Conservation (phyloP, 257 asterid genomes). For the Plectranthus barbatus region DNA sequence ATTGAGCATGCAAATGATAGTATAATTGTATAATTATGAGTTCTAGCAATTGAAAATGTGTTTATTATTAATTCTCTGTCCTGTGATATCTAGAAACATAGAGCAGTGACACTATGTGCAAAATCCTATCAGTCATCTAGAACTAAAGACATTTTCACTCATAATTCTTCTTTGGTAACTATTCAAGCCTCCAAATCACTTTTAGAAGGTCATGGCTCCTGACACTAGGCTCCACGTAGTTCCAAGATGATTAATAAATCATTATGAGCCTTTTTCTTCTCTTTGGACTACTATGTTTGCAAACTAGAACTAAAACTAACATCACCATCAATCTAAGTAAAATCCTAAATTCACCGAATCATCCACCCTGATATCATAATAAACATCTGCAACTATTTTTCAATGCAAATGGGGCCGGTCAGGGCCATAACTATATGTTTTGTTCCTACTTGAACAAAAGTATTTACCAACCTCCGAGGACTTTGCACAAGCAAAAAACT, state of each 20-base stretch:
- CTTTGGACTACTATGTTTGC: background rate
- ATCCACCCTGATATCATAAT: background rate
- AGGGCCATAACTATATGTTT: background rate
- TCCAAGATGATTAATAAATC: background rate
- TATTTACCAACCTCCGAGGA: background rate
- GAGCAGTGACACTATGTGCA: too few species aligned
- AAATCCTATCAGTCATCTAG: background rate
- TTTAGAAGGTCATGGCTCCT: too few species aligned
- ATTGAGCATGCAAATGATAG: background rate
- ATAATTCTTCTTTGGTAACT: background rate
- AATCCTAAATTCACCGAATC: background rate
- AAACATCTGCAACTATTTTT: background rate
- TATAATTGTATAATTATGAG: background rate
- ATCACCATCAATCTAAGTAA: background rate
- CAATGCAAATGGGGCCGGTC: background rate
- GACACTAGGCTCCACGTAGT: background rate
- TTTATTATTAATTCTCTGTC: background rate
- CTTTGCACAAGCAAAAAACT: background rate
- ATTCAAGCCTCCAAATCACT: background rate
- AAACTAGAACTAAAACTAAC: background rate
- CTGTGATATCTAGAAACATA: too few species aligned
- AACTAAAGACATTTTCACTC: background rate
- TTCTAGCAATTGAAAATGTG: background rate
- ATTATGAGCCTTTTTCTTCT: background rate
- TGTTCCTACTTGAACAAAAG: background rate